Evolutionary conservation across 2,329 filamentous ascomycete species (phyloP).

Genomic region (Penicillium brevicompactum): DNA sequence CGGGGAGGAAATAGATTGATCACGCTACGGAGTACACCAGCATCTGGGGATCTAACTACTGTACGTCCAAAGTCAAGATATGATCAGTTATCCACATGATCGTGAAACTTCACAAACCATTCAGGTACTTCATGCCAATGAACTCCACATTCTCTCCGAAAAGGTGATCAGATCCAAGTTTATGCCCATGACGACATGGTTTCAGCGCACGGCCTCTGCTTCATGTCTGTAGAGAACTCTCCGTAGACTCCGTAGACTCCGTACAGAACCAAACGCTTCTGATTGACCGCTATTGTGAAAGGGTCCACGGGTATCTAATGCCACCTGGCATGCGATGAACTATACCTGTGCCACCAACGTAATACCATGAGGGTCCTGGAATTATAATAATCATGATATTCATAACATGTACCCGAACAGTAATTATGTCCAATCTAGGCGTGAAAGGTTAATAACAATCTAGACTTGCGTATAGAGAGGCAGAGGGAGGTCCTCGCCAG

Average conservation of each 20-base stretch:
- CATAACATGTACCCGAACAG: not conserved
- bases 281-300: too few relatives aligned
- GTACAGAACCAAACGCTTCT: too few relatives aligned
- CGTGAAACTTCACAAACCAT: too few relatives aligned
- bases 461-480: conserved; percentile 43
- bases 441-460: not conserved
- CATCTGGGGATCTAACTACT: too few relatives aligned
- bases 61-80: too few relatives aligned
- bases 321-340: too few relatives aligned
- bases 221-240: too few relatives aligned
- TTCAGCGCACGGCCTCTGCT: conserved; percentile 2
- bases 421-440: conserved; percentile 3
- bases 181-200: conserved; percentile 3
- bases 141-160: not conserved
- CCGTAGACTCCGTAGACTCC: too few relatives aligned
- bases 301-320: too few relatives aligned
- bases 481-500: conserved; percentile 39
- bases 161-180: not conserved
- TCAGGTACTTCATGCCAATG: too few relatives aligned
- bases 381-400: conserved; percentile 1
- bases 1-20: not conserved
- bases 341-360: too few relatives aligned
- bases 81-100: not conserved
- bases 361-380: not conserved
- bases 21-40: too few relatives aligned